These are phyloP conservation scores for Friedmanniomyces simplex DNA, from an alignment of 495 filamentous ascomycete species.

Conservation along the genomic window DNA sequence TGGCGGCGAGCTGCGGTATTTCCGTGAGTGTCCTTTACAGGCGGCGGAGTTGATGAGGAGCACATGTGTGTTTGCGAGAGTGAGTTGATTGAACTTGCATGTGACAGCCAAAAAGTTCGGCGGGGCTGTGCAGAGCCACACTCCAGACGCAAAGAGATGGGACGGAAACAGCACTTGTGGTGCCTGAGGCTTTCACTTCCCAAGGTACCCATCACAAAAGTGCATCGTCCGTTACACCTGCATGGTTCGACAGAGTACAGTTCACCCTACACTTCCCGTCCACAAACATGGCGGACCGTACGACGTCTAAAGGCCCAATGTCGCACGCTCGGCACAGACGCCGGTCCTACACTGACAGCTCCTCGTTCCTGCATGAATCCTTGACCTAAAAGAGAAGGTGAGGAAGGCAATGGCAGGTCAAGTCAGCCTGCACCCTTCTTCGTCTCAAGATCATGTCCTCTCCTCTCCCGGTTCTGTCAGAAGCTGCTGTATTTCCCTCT, in stretches of 20 bases:
- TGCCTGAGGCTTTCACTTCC: no score
- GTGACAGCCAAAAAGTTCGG: no score
- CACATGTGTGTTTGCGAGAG: neutral
- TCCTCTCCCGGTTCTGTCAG: neutral
- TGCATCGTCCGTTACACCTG: no score
- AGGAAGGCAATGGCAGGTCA: neutral
- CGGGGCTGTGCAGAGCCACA: no score
- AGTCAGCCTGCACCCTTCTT: no score
- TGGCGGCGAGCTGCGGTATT: neutral
- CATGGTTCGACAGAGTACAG: no score
- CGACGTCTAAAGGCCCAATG: neutral
- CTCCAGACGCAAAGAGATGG: no score
- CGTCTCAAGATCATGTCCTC: no score
- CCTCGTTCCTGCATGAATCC: neutral
- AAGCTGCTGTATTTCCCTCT: neutral
- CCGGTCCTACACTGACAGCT: neutral
- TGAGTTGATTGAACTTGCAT: no score
- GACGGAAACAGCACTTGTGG: no score
- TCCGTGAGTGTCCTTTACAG: neutral
- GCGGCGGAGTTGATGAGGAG: neutral
- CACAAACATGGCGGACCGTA: neutral
- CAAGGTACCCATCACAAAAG: no score
- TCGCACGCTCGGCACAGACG: neutral
- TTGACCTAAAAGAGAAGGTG: slow-evolving; percentile 1
- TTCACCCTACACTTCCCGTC: no score